Conservation (phyloP, 352 stramenopile species). For the Globisporangium sylvaticum region DNA sequence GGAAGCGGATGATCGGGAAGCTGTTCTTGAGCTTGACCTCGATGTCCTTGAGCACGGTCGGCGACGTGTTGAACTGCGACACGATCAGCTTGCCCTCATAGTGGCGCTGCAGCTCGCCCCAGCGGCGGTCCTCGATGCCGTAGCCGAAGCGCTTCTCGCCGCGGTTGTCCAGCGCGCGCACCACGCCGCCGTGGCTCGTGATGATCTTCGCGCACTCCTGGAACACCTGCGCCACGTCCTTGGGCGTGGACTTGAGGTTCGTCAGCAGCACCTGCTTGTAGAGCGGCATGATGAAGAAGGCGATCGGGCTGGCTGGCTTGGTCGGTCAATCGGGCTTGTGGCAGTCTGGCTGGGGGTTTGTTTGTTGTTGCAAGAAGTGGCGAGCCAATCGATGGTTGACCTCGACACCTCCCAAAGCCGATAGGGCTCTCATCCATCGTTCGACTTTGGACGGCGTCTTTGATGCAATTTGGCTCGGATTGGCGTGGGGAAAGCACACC, state of each 20-base stretch:
- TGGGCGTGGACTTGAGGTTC: slow-evolving; percentile 84
- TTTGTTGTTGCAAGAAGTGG: not conserved
- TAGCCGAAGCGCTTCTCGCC: slow-evolving; percentile 82
- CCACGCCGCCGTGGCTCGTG: slow-evolving; percentile 61
- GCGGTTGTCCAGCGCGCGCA: slow-evolving; percentile 75
- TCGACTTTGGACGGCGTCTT: not conserved
- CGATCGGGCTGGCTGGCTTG: not conserved
- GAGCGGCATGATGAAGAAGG: slow-evolving; percentile 56
- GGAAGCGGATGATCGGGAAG: slow-evolving; percentile 82
- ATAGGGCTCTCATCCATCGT: not conserved
- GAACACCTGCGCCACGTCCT: slow-evolving; percentile 79
- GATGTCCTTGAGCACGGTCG: slow-evolving; percentile 57
- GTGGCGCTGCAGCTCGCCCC: slow-evolving; percentile 81
- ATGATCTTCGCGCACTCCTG: slow-evolving; percentile 77
- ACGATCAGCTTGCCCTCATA: slow-evolving; percentile 86
- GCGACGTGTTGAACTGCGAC: slow-evolving; percentile 82
- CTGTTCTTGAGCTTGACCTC: slow-evolving; percentile 84
- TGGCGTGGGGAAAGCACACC: not conserved
- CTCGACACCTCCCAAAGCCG: not conserved
- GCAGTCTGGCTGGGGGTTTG: not conserved
- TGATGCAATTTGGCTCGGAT: not conserved
- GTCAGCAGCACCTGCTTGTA: slow-evolving; percentile 89
- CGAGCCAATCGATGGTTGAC: not conserved
- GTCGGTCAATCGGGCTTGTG: not conserved
- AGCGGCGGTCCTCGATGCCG: slow-evolving; percentile 80